Conservation (phyloP, 2,329 filamentous ascomycete species). For the Penicillium capsulatum region DNA sequence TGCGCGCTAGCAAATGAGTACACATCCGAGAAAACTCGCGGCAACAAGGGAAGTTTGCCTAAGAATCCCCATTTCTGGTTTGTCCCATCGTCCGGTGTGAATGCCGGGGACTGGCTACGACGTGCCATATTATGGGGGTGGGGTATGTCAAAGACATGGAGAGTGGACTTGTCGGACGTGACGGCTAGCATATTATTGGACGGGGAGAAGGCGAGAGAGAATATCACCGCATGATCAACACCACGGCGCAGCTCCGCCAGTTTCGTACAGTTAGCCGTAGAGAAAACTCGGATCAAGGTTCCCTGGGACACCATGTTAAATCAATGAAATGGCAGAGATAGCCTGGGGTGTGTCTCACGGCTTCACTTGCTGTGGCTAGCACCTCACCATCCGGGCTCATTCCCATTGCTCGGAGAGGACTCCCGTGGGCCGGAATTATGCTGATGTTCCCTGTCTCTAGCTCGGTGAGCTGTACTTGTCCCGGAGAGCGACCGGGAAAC, state of each 20-base stretch:
- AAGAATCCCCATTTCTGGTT: conserved; percentile 81
- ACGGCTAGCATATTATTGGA: conserved; percentile 76
- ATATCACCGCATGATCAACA: conserved; percentile 81
- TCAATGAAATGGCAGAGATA: conserved; percentile 6
- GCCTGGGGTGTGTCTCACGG: conserved; percentile 42
- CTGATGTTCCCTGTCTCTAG: conserved; percentile 74
- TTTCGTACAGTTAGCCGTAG: conserved; percentile 72
- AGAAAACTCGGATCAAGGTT: conserved; percentile 82
- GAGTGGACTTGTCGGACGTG: conserved; percentile 92
- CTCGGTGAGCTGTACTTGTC: conserved; percentile 86
- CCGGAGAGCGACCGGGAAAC: conserved; percentile 80
- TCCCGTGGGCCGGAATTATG: conserved; percentile 87
- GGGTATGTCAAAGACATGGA: conserved; percentile 88
- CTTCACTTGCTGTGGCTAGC: conserved; percentile 86
- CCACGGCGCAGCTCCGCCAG: conserved; percentile 82
- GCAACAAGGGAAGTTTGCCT: conserved; percentile 76
- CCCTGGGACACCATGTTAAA: conserved; percentile 52
- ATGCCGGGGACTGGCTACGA: conserved; percentile 35
- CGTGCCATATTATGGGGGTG: conserved; percentile 33
- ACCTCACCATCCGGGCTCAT: conserved; percentile 76
- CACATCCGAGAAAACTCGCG: conserved; percentile 79
- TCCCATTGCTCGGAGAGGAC: conserved; percentile 70
- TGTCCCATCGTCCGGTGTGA: conserved; percentile 44
- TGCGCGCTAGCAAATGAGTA: conserved; percentile 78
- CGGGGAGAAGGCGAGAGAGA: conserved; percentile 82